Evolutionary conservation across 129 eudicot species (phyloP), one percentile per base, ranked within the genome.

Genomic region (Smallanthus sonchifolius): DNA sequence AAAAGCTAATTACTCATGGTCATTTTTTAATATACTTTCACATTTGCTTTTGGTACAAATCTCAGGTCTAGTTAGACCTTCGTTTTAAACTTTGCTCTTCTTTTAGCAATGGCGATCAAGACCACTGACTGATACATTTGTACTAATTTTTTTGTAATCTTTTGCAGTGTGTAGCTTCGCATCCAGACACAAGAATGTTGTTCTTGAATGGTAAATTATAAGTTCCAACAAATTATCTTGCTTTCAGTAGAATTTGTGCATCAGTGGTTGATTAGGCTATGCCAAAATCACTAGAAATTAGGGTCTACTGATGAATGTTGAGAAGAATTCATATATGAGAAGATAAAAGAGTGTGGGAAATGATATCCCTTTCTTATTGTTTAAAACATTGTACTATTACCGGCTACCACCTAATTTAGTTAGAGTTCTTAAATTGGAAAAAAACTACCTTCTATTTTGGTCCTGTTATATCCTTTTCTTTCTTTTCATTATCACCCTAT

Each of bases 81-180:
- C n/a, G 65, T 20, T 36, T 6, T 54, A 47, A 63, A 3, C 4
- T 2, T 1, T 65, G 16, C 7, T 36, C 16, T 5, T 48, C 10
- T 28, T 34, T 16, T 54, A 42, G 57, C 11, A 3, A n/a, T 34
- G 49, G 36, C 43, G 28, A 34, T 67, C 36, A n/a, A 43, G 28
- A 34, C 54, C 36, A n/a, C 43, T 55, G 57, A 16, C 67, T 34
- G 56, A 55, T 40, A 28, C 15, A 52, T 9, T 56, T 0, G 52
- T 66, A 13, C 5, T 48, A 3, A 3, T 54, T 73, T 30, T 55
- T 13, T 49, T 19, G 56, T n/a, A 60, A 60, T 68, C 30, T 68
- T 38, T 48, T 70, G 75, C 63, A 70, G 75, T 70, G 62, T 37
- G 62, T 70, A 17, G 75, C 75, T 4, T 70, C 75, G 3, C 75